Base-by-base conservation (phyloP, 768 basidiomycete genomes). In the Leccinum arenicola region DNA sequence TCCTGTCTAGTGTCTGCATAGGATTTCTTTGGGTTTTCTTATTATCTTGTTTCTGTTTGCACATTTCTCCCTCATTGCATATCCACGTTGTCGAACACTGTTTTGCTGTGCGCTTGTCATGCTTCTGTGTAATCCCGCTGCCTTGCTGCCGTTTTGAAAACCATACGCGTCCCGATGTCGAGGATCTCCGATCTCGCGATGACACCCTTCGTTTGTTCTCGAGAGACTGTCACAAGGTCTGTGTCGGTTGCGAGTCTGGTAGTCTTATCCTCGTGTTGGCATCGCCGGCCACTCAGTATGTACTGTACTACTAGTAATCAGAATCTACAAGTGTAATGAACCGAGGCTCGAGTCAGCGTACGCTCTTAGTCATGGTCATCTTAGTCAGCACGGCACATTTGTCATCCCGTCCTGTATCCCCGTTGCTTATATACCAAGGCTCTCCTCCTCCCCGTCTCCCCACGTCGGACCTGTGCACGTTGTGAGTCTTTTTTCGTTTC, bases 41-140 rank as follows among this genome's bases (percentile, higher is more conserved):
- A 9, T n/a, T 21, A 1, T 58, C 50, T 64, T 51, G 40, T 59
- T 15, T 33, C 40, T 54, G 27, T 45, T 27, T 38, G 33, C 11
- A 35, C 53, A 59, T 59, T 23, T 63, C 21, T 15, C 15, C 27
- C 33, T 33, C 43, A 36, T 43, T 52, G 55, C 61, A 58, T 58
- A 31, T 52, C 23, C 4, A 45, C 3, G 1, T 53, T 25, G 17
- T 31, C 38, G 51, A 45, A 27, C 23, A 27, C n/a, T 31, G 6
- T 55, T 47, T 57, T 52, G 51, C 29, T 50, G n/a, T 36, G 21
- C 33, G n/a, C 31, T 52, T 10, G 4, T n/a, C 50, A 10, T 48
- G 10, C 19, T 45, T 45, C 43, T 11, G 43, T 45, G 2, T 45
- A 45, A n/a, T 38, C 1, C 17, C 14, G n/a, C 40, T 10, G n/a